Percentiles rank a stretch among this genome's conserved stretches.
Evolutionary conservation across 2,329 filamentous ascomycete genomes (phyloP).

Genomic region (Penicillium polonicum): DNA sequence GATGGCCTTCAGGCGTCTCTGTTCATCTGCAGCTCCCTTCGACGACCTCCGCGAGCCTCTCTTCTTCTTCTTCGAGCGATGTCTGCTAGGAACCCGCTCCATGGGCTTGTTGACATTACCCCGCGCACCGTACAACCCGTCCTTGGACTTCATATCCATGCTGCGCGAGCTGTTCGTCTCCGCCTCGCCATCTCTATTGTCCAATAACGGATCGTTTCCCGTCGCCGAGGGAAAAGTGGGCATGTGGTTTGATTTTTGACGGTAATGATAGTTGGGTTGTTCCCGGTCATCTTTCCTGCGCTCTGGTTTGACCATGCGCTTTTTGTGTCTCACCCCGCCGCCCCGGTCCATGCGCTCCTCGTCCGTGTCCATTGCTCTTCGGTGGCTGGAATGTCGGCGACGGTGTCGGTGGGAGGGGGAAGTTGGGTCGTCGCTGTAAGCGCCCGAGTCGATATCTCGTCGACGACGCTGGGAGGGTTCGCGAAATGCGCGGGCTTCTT

Average conservation of each 20-base stretch:
- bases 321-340: conserved; percentile 65
- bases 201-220: conserved; percentile 82
- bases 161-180: conserved; percentile 64
- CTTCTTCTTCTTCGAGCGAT: conserved; percentile 47
- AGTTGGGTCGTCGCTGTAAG: conserved; percentile 40
- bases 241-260: conserved; percentile 93
- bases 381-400: conserved; percentile 47
- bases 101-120: conserved; percentile 45
- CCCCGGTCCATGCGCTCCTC: conserved; percentile 54
- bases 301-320: conserved; percentile 86
- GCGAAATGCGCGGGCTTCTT: conserved; percentile 62
- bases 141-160: conserved; percentile 52
- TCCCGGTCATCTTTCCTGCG: conserved; percentile 79
- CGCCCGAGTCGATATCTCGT: conserved; percentile 68
- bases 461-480: conserved; percentile 67
- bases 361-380: conserved; percentile 45
- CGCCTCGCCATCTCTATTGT: conserved; percentile 56
- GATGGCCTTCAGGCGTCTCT: conserved; percentile 56
- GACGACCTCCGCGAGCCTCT: conserved; percentile 65
- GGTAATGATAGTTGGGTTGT: conserved; percentile 94
- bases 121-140: conserved; percentile 35
- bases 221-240: conserved; percentile 84
- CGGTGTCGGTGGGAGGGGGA: conserved; percentile 42
- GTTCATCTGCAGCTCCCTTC: conserved; percentile 60
- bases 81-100: conserved; percentile 41